Conservation (phyloP, 805 yeast genomes). For the Cyberlindnera lachancei region DNA sequence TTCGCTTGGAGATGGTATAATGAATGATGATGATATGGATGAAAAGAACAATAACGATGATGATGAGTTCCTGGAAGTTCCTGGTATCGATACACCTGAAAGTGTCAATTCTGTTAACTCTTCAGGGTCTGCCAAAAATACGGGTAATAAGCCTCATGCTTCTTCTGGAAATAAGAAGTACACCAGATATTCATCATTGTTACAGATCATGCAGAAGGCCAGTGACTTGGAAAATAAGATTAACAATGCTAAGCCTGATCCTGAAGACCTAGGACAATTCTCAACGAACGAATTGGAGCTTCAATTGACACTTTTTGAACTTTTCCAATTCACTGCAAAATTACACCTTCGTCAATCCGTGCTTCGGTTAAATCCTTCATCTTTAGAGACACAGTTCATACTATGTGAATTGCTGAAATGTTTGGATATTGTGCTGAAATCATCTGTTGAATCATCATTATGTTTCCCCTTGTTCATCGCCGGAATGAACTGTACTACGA, state of each 20-base stretch:
- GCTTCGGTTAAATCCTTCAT: constrained; percentile 48
- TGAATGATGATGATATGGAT: constrained; percentile 19
- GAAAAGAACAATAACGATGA: constrained; percentile 11
- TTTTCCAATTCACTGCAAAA: constrained; percentile 61
- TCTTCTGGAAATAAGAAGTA: constrained; percentile 18
- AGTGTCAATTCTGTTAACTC: constrained; percentile 7
- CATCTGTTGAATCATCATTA: constrained; percentile 62
- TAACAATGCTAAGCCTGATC: constrained; percentile 44
- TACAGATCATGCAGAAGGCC: constrained; percentile 27
- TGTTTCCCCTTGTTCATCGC: constrained; percentile 76
- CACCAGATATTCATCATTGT: constrained; percentile 28
- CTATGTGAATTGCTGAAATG: constrained; percentile 46
- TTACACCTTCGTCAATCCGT: constrained; percentile 64
- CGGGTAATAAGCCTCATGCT: too few relatives aligned
- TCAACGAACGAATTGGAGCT: constrained; percentile 46
- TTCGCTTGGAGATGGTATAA: constrained; percentile 21
- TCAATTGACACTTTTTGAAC: constrained; percentile 65
- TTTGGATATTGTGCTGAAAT: constrained; percentile 53
- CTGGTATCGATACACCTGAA: constrained; percentile 20
- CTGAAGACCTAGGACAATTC: constrained; percentile 33
- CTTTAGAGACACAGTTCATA: constrained; percentile 55
- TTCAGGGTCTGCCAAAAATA: too few relatives aligned
- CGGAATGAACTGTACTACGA: constrained; percentile 56
- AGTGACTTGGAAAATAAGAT: constrained; percentile 41
- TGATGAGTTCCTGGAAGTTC: constrained; percentile 18